phyloP scores from a whole-genome alignment of 2,329 filamentous ascomycete species.

The Colletotrichum plurivorum region DNA sequence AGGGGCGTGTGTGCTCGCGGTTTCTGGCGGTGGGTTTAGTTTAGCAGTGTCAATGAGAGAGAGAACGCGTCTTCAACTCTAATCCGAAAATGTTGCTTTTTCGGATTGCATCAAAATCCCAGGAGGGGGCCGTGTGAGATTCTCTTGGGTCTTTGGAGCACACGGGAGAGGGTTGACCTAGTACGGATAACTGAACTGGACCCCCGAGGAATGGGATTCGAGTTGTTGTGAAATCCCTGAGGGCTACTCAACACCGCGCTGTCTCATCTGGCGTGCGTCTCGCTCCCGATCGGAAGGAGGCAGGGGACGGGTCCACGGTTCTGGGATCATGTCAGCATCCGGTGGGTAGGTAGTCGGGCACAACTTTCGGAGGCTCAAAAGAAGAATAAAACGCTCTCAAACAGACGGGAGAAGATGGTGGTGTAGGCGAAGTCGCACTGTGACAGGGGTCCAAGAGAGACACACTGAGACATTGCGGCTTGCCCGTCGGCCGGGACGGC shows the following conservation, averaged over 20 bases:
- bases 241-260: slow-evolving; percentile 33
- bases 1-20: slow-evolving; percentile 3
- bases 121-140: slow-evolving; percentile 2
- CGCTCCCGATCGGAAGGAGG: slow-evolving; percentile 22
- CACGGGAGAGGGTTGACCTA: slow-evolving; percentile 2
- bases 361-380: slow-evolving; percentile 3
- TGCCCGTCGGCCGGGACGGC: slow-evolving; percentile 31
- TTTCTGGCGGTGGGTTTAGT: slow-evolving; percentile 8
- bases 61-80: slow-evolving; percentile 23
- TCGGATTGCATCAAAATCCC: too few relatives aligned
- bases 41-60: slow-evolving; percentile 22
- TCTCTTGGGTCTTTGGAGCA: background rate
- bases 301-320: slow-evolving; percentile 30
- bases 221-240: slow-evolving; percentile 36
- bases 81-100: slow-evolving; percentile 35
- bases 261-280: slow-evolving; percentile 35
- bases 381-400: background rate
- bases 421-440: slow-evolving; percentile 25
- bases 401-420: slow-evolving; percentile 20
- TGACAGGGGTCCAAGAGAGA: slow-evolving; percentile 27
- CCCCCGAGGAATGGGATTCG: slow-evolving; percentile 35
- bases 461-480: slow-evolving; percentile 22
- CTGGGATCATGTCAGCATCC: slow-evolving; percentile 17
- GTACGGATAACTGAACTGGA: background rate
- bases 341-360: too few relatives aligned